Conservation (phyloP, 768 basidiomycete genomes). For the Pleurotus tuoliensis region DNA sequence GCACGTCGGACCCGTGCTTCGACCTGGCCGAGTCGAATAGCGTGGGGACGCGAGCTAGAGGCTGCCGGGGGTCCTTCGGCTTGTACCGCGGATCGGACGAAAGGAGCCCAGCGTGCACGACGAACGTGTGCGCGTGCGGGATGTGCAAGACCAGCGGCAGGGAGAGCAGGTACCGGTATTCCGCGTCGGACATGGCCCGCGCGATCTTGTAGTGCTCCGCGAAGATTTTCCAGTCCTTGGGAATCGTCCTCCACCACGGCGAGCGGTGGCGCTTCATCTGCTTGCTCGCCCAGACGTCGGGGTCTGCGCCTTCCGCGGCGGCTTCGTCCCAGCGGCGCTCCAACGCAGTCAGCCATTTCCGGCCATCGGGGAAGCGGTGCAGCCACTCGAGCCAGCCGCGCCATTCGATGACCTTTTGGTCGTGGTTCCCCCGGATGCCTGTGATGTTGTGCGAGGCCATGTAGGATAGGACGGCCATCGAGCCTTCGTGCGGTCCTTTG, state of each 20-base stretch:
- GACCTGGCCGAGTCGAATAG: constrained; percentile 6
- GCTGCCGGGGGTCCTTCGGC: constrained; percentile 53
- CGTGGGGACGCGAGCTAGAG: constrained; percentile 60
- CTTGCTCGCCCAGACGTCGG: constrained; percentile 36
- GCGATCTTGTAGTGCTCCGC: constrained; percentile 79
- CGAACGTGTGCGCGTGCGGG: constrained; percentile 68
- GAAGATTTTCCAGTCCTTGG: constrained; percentile 70
- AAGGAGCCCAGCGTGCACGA: constrained; percentile 84
- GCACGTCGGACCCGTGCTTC: constrained; percentile 13
- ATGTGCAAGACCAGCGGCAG: constrained; percentile 74
- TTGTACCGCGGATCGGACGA: constrained; percentile 61
- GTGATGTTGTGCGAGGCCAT: constrained; percentile 60
- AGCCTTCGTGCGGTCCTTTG: constrained; percentile 61
- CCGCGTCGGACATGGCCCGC: constrained; percentile 49
- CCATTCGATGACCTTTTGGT: constrained; percentile 91
- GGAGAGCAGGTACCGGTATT: constrained; percentile 72
- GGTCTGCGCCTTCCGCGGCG: constrained; percentile 28
- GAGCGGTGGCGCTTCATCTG: constrained; percentile 23
- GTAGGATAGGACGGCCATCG: constrained; percentile 59
- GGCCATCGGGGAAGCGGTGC: constrained; percentile 35
- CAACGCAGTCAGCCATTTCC: constrained; percentile 53
- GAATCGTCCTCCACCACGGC: constrained; percentile 50
- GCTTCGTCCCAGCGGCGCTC: constrained; percentile 38
- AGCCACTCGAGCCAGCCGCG: constrained; percentile 85
- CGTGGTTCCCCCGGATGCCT: constrained; percentile 93